These are phyloP conservation scores for Paraurostyla sp. DNA, from an alignment of 73 alveolate species.

Conservation along the genomic window DNA sequence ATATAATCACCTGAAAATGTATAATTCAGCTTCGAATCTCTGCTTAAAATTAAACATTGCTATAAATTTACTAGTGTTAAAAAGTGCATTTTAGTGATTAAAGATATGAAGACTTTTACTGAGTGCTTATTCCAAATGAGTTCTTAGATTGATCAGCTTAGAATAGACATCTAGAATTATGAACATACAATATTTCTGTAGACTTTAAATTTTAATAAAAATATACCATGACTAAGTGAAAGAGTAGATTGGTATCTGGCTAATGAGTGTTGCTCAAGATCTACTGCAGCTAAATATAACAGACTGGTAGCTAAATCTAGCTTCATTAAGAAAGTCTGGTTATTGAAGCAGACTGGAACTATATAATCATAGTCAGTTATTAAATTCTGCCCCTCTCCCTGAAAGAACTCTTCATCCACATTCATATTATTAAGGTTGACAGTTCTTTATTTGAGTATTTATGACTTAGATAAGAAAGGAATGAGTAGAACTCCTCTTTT, in stretches of 20 bases:
- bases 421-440: not conserved
- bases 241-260: not conserved
- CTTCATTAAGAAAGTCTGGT: not conserved
- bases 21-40: not conserved
- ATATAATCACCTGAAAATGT: slow-evolving; percentile 14
- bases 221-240: slow-evolving; percentile 28
- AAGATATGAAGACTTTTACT: not conserved
- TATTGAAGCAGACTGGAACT: slow-evolving; percentile 18
- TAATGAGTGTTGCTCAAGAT: not conserved
- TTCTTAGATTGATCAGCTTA: not conserved
- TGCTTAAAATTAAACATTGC: not conserved
- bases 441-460: not conserved
- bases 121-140: not conserved
- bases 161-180: slow-evolving; percentile 13
- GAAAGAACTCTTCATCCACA: slow-evolving; percentile 32
- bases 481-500: slow-evolving; percentile 23
- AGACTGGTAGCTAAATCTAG: not conserved
- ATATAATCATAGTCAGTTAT: slow-evolving; percentile 34
- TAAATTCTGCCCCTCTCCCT: not conserved
- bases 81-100: not conserved
- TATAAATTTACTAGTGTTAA: not conserved
- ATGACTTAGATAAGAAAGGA: slow-evolving; percentile 7
- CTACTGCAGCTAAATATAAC: slow-evolving; percentile 4
- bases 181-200: slow-evolving; percentile 13
- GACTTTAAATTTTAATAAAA: not conserved